Conservation (phyloP, 345 rosid species). For the Pelargonium nanum region DNA sequence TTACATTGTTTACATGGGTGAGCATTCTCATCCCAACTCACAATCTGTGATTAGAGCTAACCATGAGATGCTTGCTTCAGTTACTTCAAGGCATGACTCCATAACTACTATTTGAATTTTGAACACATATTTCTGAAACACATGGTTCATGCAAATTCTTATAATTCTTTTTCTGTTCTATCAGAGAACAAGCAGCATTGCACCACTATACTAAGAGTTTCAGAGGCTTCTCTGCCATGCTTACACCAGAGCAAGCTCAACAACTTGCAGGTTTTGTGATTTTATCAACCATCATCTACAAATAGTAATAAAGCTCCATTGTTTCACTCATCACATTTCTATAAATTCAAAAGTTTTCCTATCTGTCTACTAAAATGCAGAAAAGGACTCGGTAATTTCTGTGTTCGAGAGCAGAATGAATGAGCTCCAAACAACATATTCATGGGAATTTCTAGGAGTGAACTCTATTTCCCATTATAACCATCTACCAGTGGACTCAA, state of each 20-base stretch:
- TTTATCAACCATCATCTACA: too few relatives aligned
- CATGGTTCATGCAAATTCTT: neutral
- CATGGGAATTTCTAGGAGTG: constrained; percentile 40
- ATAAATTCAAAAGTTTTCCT: too few relatives aligned
- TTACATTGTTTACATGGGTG: constrained; percentile 43
- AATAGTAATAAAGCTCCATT: too few relatives aligned
- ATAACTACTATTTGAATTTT: neutral
- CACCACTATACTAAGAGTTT: constrained; percentile 45
- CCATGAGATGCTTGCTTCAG: constrained; percentile 31
- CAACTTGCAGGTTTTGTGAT: constrained; percentile 16
- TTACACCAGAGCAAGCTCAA: constrained; percentile 32
- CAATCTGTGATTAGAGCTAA: constrained; percentile 36
- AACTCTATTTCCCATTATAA: constrained; percentile 12
- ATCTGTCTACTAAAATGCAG: constrained; percentile 14
- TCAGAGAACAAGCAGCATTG: neutral
- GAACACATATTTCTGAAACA: neutral
- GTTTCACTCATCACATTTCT: too few relatives aligned
- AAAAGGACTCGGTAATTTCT: constrained; percentile 22
- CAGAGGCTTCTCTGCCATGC: constrained; percentile 44
- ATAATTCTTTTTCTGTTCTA: constrained; percentile 15
- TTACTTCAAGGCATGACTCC: constrained; percentile 24
- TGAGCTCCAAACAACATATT: constrained; percentile 35
- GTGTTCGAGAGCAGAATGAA: constrained; percentile 31
- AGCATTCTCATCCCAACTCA: constrained; percentile 30
- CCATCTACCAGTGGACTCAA: constrained; percentile 11